Evolutionary conservation across 2,329 filamentous ascomycete genomes (phyloP), one percentile per base, ranked within the genome.

Genomic region (Triangularia setosa): DNA sequence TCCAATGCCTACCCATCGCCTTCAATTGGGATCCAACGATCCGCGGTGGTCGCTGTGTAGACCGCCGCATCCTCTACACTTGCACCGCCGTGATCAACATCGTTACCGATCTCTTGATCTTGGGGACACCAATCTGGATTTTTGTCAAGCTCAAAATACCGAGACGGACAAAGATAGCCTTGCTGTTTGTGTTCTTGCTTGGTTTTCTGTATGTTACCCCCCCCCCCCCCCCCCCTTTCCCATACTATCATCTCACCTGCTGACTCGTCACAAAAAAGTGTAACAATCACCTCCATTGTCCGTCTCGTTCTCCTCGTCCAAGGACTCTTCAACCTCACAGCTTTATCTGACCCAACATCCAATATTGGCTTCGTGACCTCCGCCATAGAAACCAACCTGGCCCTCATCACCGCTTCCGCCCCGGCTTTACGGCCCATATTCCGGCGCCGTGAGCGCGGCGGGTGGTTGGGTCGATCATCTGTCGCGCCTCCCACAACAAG

Each of bases 1-100:
- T 78, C 16, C 75, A 79, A 59, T 81, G 80, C 69, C 66, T 71
- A 6, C 80, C 80, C 0, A 71, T 82, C 8, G 63, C 71, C 9
- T 80, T 75, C 66, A 78, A 78, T 69, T 84, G 81, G 81, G 62
- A 81, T 66, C 72, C 75, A 8, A 73, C 79, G 55, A 71, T 80
- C 61, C 75, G 74, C 23, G 71, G 71, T 2, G 76, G 79, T 27
- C 73, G 72, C 27, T 82, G 79, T 72, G 67, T 75, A 28, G 63
- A 73, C 58, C 70, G 72, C 55, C 67, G 70, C 14, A 25, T 70
- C 4, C 66, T 75, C 2, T 75, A 72, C 64, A 70, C 75, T 23
- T 74, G 74, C 60, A 75, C 72, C 2, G 77, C 80, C 0, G 75
- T 67, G 0, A 72, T 81, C 58, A 81, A 79, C 61, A 81, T 83